Conservation (phyloP, 805 yeast genomes). For the Saccharomycopsis olivae region DNA sequence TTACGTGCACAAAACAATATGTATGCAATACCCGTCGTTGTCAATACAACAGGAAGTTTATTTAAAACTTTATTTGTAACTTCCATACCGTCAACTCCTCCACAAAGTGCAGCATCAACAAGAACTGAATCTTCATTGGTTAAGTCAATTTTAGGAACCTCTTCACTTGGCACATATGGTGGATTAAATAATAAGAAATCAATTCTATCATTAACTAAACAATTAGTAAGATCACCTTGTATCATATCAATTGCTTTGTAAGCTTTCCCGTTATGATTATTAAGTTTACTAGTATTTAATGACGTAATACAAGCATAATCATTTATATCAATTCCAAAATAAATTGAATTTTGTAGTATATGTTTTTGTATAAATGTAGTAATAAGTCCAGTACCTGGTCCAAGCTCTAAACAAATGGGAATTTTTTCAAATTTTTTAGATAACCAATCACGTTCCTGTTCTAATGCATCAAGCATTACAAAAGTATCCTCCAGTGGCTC, state of each 20-base stretch:
- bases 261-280: slow-evolving; percentile 19
- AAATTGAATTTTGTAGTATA: slow-evolving; percentile 37
- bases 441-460: slow-evolving; percentile 38
- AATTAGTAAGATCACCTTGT: slow-evolving; percentile 48
- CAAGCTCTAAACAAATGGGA: slow-evolving; percentile 71
- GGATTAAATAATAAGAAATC: slow-evolving; percentile 87
- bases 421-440: slow-evolving; percentile 22
- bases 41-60: slow-evolving; percentile 40
- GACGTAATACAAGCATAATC: slow-evolving; percentile 62
- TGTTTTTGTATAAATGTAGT: slow-evolving; percentile 61
- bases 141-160: no score
- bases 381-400: slow-evolving; percentile 88
- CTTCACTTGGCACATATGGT: slow-evolving; percentile 89
- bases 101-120: slow-evolving; percentile 84
- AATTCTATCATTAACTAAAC: slow-evolving; percentile 35
- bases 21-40: slow-evolving; percentile 64
- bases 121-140: slow-evolving; percentile 32
- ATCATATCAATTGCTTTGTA: slow-evolving; percentile 31
- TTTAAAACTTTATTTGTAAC: slow-evolving; percentile 58
- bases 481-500: slow-evolving; percentile 95
- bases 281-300: slow-evolving; percentile 30
- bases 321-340: slow-evolving; percentile 69
- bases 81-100: slow-evolving; percentile 87
- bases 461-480: slow-evolving; percentile 71
- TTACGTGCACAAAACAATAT: slow-evolving; percentile 88